phyloP scores from a whole-genome alignment of 2,329 filamentous ascomycete genomes.

The Neofusicoccum kwambonambiense region DNA sequence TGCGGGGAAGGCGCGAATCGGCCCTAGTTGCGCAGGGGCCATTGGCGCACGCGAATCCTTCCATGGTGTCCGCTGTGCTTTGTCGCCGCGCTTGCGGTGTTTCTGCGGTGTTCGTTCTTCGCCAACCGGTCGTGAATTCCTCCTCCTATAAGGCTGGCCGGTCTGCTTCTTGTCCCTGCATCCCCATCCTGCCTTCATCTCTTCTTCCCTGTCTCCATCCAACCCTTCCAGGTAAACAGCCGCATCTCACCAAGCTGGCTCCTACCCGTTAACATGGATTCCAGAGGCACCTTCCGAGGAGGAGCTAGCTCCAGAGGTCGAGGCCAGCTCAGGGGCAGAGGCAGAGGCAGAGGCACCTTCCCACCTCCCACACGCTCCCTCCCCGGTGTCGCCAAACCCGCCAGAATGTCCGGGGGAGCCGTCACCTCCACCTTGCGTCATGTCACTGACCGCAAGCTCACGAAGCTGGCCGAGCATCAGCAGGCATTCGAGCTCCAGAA shows the following conservation, averaged over 20 bases:
- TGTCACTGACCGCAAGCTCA: conserved; percentile 29
- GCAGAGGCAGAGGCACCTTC: not conserved
- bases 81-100: not conserved
- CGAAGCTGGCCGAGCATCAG: conserved; percentile 26
- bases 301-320: not conserved
- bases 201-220: not conserved
- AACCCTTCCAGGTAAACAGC: not conserved
- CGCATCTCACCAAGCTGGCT: not conserved
- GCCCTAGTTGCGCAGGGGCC: not conserved
- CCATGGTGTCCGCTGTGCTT: not conserved
- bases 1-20: not conserved
- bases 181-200: not conserved
- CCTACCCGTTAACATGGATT: not conserved
- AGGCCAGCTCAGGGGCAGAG: not conserved
- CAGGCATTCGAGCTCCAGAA: conserved; percentile 26
- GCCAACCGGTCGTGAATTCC: not conserved
- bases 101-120: not conserved
- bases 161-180: not conserved
- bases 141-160: not conserved
- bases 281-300: not conserved
- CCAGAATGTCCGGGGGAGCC: conserved; percentile 21
- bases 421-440: conserved; percentile 28
- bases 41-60: not conserved
- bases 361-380: not conserved
- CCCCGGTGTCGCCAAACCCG: not conserved